phyloP scores from a whole-genome alignment of 2,329 filamentous ascomycete genomes.

The Elsinoe ampelina region DNA sequence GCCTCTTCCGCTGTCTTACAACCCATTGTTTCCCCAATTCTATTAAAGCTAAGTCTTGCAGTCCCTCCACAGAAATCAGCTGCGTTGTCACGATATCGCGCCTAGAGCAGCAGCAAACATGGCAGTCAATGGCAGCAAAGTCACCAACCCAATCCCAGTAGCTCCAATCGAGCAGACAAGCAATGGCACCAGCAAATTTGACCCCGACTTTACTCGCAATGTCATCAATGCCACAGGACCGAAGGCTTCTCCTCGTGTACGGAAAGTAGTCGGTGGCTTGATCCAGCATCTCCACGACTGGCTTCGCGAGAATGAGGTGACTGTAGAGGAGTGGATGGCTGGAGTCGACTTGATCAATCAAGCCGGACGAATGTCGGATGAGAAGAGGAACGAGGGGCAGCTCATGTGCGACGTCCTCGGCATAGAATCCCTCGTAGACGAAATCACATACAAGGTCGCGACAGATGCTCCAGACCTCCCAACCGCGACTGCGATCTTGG shows the following conservation, averaged over 20 bases:
- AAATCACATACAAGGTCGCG: slow-evolving; percentile 63
- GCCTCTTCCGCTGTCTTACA: slow-evolving; percentile 3
- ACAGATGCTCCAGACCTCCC: slow-evolving; percentile 41
- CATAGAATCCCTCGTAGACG: slow-evolving; percentile 58
- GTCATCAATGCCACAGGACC: slow-evolving; percentile 31
- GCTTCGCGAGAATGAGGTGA: slow-evolving; percentile 49
- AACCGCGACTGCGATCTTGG: slow-evolving; percentile 71
- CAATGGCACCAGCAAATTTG: slow-evolving; percentile 14
- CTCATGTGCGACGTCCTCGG: slow-evolving; percentile 50
- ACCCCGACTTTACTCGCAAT: slow-evolving; percentile 28
- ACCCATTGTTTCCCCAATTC: neutral
- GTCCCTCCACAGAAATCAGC: neutral
- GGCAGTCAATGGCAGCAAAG: neutral
- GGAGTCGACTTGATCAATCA: slow-evolving; percentile 51
- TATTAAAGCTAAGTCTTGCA: neutral
- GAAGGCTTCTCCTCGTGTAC: slow-evolving; percentile 25
- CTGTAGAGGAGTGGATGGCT: slow-evolving; percentile 50
- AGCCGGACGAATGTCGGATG: slow-evolving; percentile 53
- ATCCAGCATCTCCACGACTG: slow-evolving; percentile 52
- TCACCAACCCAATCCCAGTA: slow-evolving; percentile 8
- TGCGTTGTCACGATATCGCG: neutral
- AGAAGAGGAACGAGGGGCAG: slow-evolving; percentile 55
- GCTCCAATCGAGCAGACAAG: neutral
- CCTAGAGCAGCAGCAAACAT: neutral
- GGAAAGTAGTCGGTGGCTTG: slow-evolving; percentile 38